A percentile compares a stretch with the other conserved stretches of the same genome.
Conservation (phyloP, 352 stramenopile species). For the Phytophthora crassamura region DNA sequence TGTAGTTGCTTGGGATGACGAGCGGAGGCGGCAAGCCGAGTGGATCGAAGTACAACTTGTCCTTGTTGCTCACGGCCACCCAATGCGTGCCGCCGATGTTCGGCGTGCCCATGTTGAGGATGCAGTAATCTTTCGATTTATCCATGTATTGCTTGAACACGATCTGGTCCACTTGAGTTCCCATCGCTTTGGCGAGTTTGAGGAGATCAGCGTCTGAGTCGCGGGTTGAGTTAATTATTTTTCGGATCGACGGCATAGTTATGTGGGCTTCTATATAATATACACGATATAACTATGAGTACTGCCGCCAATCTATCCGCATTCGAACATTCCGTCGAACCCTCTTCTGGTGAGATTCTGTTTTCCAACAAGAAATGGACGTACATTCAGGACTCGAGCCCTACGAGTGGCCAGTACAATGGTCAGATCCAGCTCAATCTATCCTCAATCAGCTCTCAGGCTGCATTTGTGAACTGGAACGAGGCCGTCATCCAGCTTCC, state of each 20-base stretch:
- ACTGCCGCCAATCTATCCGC: background rate
- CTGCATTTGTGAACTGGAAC: constrained; percentile 3
- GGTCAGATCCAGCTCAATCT: constrained; percentile 8
- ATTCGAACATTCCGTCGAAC: constrained; percentile 16
- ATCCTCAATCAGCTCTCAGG: constrained; percentile 5
- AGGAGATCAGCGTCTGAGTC: background rate
- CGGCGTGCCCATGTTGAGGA: constrained; percentile 12
- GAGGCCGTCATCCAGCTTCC: constrained; percentile 2
- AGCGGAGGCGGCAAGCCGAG: background rate
- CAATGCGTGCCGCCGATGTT: constrained; percentile 14
- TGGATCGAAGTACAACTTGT: constrained; percentile 12
- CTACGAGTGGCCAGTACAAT: constrained; percentile 1
- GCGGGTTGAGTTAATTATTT: constrained; percentile 9
- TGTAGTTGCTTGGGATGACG: background rate
- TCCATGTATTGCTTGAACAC: constrained; percentile 11
- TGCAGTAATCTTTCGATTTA: background rate
- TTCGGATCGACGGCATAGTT: background rate
- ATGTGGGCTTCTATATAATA: background rate
- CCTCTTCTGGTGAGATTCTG: constrained; percentile 1
- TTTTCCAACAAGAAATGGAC: constrained; percentile 20
- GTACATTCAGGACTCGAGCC: constrained; percentile 16
- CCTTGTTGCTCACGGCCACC: background rate
- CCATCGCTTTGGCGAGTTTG: background rate
- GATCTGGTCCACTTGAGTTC: constrained; percentile 9
- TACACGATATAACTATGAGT: background rate